Percentiles rank a stretch among this genome's conserved stretches.
Evolutionary conservation across 352 stramenopile genomes (phyloP).

Genomic region (Aphanomyces astaci): DNA sequence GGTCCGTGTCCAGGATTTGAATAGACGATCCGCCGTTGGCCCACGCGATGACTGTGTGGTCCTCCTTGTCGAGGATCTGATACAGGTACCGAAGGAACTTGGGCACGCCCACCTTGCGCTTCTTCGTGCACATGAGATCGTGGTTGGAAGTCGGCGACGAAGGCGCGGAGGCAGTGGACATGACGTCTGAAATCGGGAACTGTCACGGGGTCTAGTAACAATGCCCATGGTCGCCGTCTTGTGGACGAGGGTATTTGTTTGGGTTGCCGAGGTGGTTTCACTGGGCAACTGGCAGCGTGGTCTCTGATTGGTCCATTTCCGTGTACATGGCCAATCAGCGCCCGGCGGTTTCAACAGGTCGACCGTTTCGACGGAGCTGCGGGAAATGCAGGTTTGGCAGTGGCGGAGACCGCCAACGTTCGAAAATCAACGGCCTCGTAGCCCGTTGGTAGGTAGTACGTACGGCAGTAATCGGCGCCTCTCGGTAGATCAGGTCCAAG

Average conservation of each 20-base stretch:
- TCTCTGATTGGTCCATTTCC: not conserved
- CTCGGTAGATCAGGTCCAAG: not conserved
- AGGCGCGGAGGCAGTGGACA: not conserved
- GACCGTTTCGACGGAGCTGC: not conserved
- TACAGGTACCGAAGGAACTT: conserved; percentile 78
- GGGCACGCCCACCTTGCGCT: conserved; percentile 35
- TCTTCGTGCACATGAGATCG: conserved; percentile 10
- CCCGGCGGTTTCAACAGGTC: not conserved
- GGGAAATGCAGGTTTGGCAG: not conserved
- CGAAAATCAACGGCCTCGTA: conserved; percentile 8
- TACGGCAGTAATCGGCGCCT: too few relatives aligned
- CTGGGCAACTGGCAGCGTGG: not conserved
- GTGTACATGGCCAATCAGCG: not conserved
- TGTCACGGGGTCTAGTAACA: not conserved
- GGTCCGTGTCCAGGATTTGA: conserved; percentile 55
- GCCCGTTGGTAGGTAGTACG: too few relatives aligned
- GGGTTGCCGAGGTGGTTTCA: not conserved
- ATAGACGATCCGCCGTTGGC: conserved; percentile 57
- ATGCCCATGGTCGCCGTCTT: not conserved
- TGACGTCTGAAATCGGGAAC: not conserved
- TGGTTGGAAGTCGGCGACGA: not conserved
- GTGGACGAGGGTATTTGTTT: not conserved
- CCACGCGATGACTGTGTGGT: conserved; percentile 62
- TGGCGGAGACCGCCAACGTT: not conserved
- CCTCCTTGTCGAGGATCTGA: conserved; percentile 64